Conservation (phyloP, 2,329 filamentous ascomycete genomes). For the Fusarium papillatum region DNA sequence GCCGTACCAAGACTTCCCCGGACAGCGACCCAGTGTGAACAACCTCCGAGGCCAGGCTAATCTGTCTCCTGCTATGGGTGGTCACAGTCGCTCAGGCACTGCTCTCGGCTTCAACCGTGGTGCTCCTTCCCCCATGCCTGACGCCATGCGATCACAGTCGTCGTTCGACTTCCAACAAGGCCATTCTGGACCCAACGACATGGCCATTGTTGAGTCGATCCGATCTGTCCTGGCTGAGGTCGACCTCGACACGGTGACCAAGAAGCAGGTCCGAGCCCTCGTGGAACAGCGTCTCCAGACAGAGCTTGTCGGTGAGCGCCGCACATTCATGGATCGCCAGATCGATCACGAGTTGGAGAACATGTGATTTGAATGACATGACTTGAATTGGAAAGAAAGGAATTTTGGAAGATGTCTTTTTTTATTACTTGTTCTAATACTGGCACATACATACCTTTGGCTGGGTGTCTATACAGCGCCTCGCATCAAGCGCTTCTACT, state of each 20-base stretch:
- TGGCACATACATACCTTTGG: conserved; percentile 39
- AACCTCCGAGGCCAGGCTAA: conserved; percentile 66
- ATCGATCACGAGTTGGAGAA: conserved; percentile 95
- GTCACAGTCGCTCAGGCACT: conserved; percentile 55
- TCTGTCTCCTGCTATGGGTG: conserved; percentile 59
- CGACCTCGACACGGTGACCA: conserved; percentile 96
- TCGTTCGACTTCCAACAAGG: conserved; percentile 74
- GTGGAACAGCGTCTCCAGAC: conserved; percentile 95
- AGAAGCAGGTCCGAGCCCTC: conserved; percentile 94
- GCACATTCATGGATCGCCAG: conserved; percentile 90
- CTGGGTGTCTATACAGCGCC: conserved; percentile 31
- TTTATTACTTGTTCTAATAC: conserved; percentile 33
- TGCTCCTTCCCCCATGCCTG: conserved; percentile 59
- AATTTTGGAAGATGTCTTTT: conserved; percentile 10
- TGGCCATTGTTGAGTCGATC: conserved; percentile 86
- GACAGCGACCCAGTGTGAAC: conserved; percentile 71
- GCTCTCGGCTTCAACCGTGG: conserved; percentile 63
- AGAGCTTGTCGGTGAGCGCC: conserved; percentile 87
- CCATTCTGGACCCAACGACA: conserved; percentile 79
- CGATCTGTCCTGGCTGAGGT: conserved; percentile 87
- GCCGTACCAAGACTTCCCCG: conserved; percentile 69
- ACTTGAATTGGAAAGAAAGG: not conserved
- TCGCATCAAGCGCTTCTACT: conserved; percentile 10
- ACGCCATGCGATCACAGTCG: conserved; percentile 62
- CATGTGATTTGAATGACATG: conserved; percentile 71